Evolutionary conservation across 306 rosid species (phyloP), one percentile per base, ranked within the genome.

Genomic region (Chamaecrista fasciculata): DNA sequence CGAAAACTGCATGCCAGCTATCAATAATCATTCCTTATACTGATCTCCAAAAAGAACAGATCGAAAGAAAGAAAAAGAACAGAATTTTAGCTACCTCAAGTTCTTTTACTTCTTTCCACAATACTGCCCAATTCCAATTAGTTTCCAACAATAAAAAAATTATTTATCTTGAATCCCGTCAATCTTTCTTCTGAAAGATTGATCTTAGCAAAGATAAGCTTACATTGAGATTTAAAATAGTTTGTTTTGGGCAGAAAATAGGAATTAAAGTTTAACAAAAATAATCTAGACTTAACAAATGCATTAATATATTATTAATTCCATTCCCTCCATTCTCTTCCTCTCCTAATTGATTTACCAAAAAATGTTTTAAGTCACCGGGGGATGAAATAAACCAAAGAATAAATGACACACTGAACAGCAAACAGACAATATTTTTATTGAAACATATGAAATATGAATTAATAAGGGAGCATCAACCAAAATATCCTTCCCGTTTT

Each of bases 391-490:
- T 1, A 55, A 55, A 26, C 16, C n/a, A 55, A 26, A 55, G 1
- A 55, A 8, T 5, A 12, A 26, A 55, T 26, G 39, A 55, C 28
- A 14, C 31, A 9, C 28, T 19, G 11, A 55, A 55, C 33, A 6
- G 21, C 37, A 55, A 55, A 26, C 37, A 28, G 25, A 14, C 36
- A 25, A 63, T 40, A 23, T 3, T 39, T 39, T 49, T 28, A 50
- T 36, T 25, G 19, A 23, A 10, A 23, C 15, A 5, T 31, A 59
- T 29, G 31, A 47, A 71, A 71, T 3, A 55, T 20, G 18, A 40
- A 28, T 49, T 42, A 49, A 51, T 25, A 60, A 47, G 37, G 63
- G 26, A 68, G 56, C 26, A 53, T 23, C 52, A n/a, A 25, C 51
- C 8, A 24, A 36, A 52, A 49, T 5, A 55, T 53, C 62, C 62